A percentile compares a stretch with the other conserved stretches of the same genome.
Evolutionary conservation across 2,329 filamentous ascomycete genomes (phyloP).

Genomic region (Dothidotthia symphoricarpi): DNA sequence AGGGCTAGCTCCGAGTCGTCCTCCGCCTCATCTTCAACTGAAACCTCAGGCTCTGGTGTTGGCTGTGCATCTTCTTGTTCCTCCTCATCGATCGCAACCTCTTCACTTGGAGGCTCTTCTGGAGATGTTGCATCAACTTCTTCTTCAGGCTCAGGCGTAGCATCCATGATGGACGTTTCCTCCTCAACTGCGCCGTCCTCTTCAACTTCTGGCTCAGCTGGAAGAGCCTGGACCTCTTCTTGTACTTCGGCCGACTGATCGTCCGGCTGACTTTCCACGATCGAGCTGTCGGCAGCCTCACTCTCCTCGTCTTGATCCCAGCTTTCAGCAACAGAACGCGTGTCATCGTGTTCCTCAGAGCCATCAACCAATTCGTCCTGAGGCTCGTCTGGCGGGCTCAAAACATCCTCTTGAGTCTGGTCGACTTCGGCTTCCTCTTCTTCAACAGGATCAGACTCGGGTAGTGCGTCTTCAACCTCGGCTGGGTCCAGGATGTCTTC

Average conservation of each 20-base stretch:
- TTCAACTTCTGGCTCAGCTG: neutral
- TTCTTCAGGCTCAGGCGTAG: neutral
- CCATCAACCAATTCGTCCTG: conserved; percentile 1
- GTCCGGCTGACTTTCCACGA: neutral
- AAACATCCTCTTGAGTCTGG: no score
- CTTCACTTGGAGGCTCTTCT: neutral
- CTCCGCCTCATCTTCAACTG: neutral
- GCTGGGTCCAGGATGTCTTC: neutral
- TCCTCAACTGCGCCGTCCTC: conserved; percentile 2
- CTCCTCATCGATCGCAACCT: neutral
- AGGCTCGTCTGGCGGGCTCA: no score
- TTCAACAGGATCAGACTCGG: neutral
- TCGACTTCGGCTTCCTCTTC: neutral
- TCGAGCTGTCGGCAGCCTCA: neutral
- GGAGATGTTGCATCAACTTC: neutral
- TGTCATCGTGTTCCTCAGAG: neutral
- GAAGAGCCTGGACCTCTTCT: neutral
- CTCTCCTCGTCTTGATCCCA: neutral
- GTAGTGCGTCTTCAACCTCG: neutral
- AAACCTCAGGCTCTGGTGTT: neutral
- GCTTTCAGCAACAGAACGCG: neutral
- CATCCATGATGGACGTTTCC: neutral
- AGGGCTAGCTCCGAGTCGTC: neutral
- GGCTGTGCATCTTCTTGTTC: neutral
- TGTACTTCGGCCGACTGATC: conserved; percentile 1